phyloP scores from a whole-genome alignment of 306 rosid genomes.

The Psophocarpus tetragonolobus region DNA sequence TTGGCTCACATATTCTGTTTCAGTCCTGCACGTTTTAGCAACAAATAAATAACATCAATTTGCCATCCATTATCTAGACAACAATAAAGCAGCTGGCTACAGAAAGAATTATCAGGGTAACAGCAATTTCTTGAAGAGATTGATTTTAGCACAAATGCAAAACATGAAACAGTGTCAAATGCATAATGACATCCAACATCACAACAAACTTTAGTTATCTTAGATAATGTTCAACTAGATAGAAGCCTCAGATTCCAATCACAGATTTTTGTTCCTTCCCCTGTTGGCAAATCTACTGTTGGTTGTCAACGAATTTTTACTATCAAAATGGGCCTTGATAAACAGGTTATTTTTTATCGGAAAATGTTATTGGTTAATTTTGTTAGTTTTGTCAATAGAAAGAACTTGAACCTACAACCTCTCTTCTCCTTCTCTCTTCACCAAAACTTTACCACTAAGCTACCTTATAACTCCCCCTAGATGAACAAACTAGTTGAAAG shows the following conservation, averaged over 20 bases:
- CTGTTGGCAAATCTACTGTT: neutral
- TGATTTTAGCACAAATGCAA: neutral
- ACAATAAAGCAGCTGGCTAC: neutral
- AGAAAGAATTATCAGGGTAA: neutral
- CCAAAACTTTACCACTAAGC: too few species aligned
- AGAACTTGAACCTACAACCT: too few species aligned
- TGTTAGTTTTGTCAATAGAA: too few species aligned
- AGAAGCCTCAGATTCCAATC: neutral
- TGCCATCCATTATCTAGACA: neutral
- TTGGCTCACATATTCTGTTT: conserved; percentile 95
- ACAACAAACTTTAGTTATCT: neutral
- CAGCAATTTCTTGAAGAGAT: neutral
- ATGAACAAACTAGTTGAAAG: too few species aligned
- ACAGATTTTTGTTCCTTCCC: neutral
- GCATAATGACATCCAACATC: neutral
- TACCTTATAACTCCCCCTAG: too few species aligned
- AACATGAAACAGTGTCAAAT: neutral
- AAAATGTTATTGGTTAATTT: too few species aligned
- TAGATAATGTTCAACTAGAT: neutral
- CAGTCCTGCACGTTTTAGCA: conserved; percentile 58
- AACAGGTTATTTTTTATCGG: too few species aligned
- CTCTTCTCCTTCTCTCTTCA: too few species aligned
- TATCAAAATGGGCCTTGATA: too few species aligned
- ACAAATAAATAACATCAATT: conserved; percentile 11
- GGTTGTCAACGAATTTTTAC: neutral